Percentiles rank a stretch among this genome's conserved stretches.
Evolutionary conservation across 495 filamentous ascomycete genomes (phyloP).

Genomic region (Schizothecium vesticola): DNA sequence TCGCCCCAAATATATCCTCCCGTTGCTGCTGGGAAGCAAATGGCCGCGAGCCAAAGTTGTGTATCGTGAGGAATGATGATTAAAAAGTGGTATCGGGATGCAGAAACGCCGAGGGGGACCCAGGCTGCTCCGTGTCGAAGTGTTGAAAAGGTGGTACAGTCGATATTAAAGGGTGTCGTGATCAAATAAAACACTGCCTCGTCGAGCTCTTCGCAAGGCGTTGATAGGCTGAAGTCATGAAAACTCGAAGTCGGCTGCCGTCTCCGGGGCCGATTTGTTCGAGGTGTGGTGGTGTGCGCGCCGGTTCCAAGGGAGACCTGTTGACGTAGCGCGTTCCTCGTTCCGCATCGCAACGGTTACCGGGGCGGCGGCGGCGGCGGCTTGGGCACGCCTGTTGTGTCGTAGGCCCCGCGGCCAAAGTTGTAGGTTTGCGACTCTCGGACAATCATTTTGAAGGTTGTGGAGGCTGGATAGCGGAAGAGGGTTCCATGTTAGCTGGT

Average conservation of each 20-base stretch:
- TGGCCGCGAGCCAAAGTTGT: constrained; percentile 35
- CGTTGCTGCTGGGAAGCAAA: constrained; percentile 37
- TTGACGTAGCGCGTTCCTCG: constrained; percentile 7
- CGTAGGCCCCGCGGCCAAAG: constrained; percentile 54
- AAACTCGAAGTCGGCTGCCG: background rate
- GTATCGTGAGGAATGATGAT: constrained; percentile 37
- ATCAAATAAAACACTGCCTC: constrained; percentile 7
- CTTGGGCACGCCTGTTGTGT: constrained; percentile 52
- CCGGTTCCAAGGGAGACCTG: constrained; percentile 17
- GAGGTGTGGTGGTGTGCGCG: constrained; percentile 9
- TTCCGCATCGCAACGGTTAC: constrained; percentile 23
- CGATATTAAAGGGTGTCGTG: constrained; percentile 27
- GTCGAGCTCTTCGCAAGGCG: background rate
- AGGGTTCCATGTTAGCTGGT: constrained; percentile 22
- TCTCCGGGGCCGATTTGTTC: background rate
- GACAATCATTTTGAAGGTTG: constrained; percentile 39
- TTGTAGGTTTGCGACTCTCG: constrained; percentile 43
- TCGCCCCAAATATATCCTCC: constrained; percentile 15
- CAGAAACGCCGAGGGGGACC: constrained; percentile 2
- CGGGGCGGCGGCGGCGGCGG: constrained; percentile 51
- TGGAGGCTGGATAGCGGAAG: constrained; percentile 6
- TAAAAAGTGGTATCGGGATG: constrained; percentile 42
- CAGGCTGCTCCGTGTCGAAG: background rate
- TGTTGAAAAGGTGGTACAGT: constrained; percentile 19
- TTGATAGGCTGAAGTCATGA: background rate